Base-by-base conservation (phyloP, 2,329 filamentous ascomycete genomes). In the Fusarium sacchari region DNA sequence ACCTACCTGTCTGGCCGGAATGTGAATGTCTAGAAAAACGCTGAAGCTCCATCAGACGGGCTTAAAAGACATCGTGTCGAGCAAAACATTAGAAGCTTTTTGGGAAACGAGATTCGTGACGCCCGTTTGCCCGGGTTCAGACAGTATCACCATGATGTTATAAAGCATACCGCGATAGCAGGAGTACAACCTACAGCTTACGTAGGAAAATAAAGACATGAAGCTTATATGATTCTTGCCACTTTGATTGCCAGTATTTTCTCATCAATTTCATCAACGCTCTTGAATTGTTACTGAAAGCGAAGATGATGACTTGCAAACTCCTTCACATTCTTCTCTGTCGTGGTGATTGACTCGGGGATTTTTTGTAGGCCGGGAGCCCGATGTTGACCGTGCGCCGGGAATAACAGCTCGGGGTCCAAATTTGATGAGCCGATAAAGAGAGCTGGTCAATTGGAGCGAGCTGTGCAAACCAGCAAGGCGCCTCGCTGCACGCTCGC, bases 361-460 rank as follows among this genome's bases (percentile, higher is more conserved):
- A 64, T 44, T 72, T 64, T 64, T 68, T 53, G 47, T 37, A 42
- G 60, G 36, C 63, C 40, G 67, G 50, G 43, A 73, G 56, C 30
- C 50, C 49, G 55, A 62, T 52, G 50, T 40, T 39, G 34, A 28
- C 71, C 60, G 64, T 69, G 67, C 53, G 50, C 68, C 62, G 71
- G 71, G 52, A 74, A 74, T 74, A 74, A 72, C 43, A 36, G 26
- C 11, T 52, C 63, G 46, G 71, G 44, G 24, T 66, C 32, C 49
- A 61, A 43, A 60, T 39, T 43, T 46, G 24, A 50, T 34, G 47
- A 40, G 46, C 50, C 50, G 26, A 55, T 26, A 22, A 58, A 57
- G 24, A 64, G 49, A 58, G 56, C 30, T 58, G 40, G 55, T 58
- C 55, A 49, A 49, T 58, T 58, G 40, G 55, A 34, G 39, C n/a